Evolutionary conservation across 1,284 basidiomycete genomes (phyloP), one percentile per base, ranked within the genome.

Genomic region (Cutaneotrichosporon daszewskae): DNA sequence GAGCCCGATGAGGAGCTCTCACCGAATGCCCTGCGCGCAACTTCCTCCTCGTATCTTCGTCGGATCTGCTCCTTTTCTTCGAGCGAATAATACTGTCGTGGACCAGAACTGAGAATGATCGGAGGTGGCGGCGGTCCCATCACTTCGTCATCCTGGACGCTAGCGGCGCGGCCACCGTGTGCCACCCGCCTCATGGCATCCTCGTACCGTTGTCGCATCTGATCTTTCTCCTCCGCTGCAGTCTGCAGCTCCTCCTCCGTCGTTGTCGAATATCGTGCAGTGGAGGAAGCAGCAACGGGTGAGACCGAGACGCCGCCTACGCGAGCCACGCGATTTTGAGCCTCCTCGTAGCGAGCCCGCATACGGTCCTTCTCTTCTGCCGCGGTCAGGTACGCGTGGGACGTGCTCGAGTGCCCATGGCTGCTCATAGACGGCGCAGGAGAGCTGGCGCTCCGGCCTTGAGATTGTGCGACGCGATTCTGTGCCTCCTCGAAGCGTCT

Each of bases 101-200:
- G n/a, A n/a, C n/a, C n/a, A n/a, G n/a, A n/a, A n/a, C n/a, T n/a
- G n/a, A n/a, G n/a, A n/a, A n/a, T n/a, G n/a, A n/a, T n/a, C n/a
- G n/a, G n/a, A n/a, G n/a, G n/a, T n/a, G n/a, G n/a, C n/a, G n/a
- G n/a, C n/a, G n/a, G n/a, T n/a, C n/a, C n/a, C n/a, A n/a, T n/a
- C n/a, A n/a, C n/a, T n/a, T n/a, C n/a, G n/a, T n/a, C n/a, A n/a
- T n/a, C n/a, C n/a, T n/a, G n/a, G n/a, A n/a, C n/a, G n/a, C n/a
- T n/a, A n/a, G n/a, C n/a, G n/a, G n/a, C n/a, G n/a, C n/a, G n/a
- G n/a, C n/a, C n/a, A n/a, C n/a, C n/a, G n/a, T n/a, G 36, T 6
- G 36, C 43, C 6, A 59, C 57, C 4, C 47, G 40, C 12, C 84
- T 80, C 49, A 78, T 79, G 2, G 77, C 79, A 50, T 49, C 44